These are phyloP conservation scores for Allodekkera sacchari DNA, from an alignment of 805 yeast species.

Conservation along the genomic window DNA sequence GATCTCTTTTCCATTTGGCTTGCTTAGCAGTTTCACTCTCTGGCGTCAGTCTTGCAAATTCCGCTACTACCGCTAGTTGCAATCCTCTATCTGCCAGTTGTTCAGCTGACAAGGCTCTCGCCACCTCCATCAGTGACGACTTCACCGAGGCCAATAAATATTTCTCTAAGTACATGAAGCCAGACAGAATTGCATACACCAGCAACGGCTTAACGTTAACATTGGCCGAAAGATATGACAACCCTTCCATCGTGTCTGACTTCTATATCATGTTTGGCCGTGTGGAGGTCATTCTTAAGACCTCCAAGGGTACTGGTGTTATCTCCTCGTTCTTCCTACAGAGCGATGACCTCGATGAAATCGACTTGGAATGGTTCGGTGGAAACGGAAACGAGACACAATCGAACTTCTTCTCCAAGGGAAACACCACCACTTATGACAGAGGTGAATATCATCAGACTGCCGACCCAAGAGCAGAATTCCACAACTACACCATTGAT, in stretches of 20 bases:
- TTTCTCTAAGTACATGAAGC: slow-evolving; percentile 36
- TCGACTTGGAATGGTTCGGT: slow-evolving; percentile 85
- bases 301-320: slow-evolving; percentile 73
- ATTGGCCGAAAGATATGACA: slow-evolving; percentile 55
- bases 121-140: slow-evolving; percentile 40
- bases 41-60: too few relatives aligned
- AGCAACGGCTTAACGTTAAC: slow-evolving; percentile 57
- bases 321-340: slow-evolving; percentile 77
- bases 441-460: slow-evolving; percentile 69
- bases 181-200: slow-evolving; percentile 35
- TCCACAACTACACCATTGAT: slow-evolving; percentile 75
- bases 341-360: slow-evolving; percentile 80
- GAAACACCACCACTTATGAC: slow-evolving; percentile 67
- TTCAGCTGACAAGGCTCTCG: slow-evolving; percentile 50
- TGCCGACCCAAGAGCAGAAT: slow-evolving; percentile 45
- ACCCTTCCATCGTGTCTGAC: slow-evolving; percentile 69
- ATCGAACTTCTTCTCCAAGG: slow-evolving; percentile 75
- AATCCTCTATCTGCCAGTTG: slow-evolving; percentile 26
- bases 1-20: too few relatives aligned
- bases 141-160: slow-evolving; percentile 39
- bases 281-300: slow-evolving; percentile 61
- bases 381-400: slow-evolving; percentile 69
- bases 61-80: slow-evolving; percentile 18
- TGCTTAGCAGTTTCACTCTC: too few relatives aligned
- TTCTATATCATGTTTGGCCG: slow-evolving; percentile 88